Evolutionary conservation across 2,329 filamentous ascomycete species (phyloP), one percentile per base, ranked within the genome.

Genomic region (Phoma sp.): DNA sequence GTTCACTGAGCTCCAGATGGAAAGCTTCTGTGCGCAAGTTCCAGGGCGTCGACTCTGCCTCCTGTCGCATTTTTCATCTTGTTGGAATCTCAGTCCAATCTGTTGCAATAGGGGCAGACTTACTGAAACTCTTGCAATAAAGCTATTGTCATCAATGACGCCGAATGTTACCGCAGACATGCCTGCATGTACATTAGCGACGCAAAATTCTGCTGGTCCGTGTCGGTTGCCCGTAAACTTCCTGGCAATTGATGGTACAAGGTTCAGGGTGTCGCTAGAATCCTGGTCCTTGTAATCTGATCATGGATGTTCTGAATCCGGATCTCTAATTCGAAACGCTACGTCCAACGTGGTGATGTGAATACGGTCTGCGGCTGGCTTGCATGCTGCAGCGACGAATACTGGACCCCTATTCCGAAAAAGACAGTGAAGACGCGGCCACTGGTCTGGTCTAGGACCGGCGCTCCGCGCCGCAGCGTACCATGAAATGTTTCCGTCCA

Each of bases 81-180:
- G 37, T 38, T 46, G 3, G 13, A n/a, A 15, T 45, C 8, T 29
- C 9, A 17, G 24, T 40, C 21, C 15, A 36, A 38, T 33, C 6
- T 43, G 37, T 43, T 15, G n/a, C 32, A 41, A 38, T 55, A 51
- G 46, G 41, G 52, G 52, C 17, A 22, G n/a, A 29, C 35, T 25
- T 22, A 27, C 32, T 17, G 43, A 7, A 32, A 24, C 29, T 45
- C 36, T 49, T 24, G 19, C 46, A 50, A 41, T 41, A 41, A 55
- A 51, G 46, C 25, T 55, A 41, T 19, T 55, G 46, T 51, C 46
- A 46, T 40, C 19, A 47, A 22, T 51, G 46, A 55, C 21, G 52
- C 52, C 52, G 46, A 55, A 37, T 51, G 9, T n/a, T 41, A 47
- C 52, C 46, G 47, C 36, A 29, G 37, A 47, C 31, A 49, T 29